Percentiles rank a stretch among this genome's conserved stretches.
Conservation (phyloP, 768 basidiomycete genomes). For the Phanerodontia chrysosporium region DNA sequence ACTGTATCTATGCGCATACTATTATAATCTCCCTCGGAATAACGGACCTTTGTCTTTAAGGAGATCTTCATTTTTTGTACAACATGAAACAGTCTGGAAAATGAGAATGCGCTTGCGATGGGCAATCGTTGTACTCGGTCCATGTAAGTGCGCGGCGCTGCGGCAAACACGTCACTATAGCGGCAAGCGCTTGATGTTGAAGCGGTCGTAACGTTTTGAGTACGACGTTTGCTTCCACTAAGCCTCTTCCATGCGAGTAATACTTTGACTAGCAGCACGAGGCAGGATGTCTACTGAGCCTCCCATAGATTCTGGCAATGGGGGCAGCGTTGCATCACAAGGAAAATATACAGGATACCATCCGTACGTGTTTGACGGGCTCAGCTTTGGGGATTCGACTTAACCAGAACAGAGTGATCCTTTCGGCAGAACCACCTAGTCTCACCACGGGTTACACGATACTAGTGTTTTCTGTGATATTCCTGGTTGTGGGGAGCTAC, state of each 20-base stretch:
- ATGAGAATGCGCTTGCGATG: not conserved
- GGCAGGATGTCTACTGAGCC: not conserved
- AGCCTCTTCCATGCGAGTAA: not conserved
- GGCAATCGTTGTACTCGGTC: not conserved
- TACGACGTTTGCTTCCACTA: no score
- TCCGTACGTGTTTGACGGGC: constrained; percentile 5
- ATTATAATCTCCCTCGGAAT: constrained; percentile 22
- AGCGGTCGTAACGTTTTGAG: not conserved
- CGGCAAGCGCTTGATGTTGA: not conserved
- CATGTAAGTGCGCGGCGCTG: not conserved
- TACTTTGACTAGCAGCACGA: not conserved
- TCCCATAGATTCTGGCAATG: not conserved
- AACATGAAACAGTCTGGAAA: not conserved
- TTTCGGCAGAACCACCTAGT: constrained; percentile 15
- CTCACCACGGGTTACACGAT: constrained; percentile 40
- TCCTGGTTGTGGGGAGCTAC: constrained; percentile 57
- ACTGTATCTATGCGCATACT: constrained; percentile 43
- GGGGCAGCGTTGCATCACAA: not conserved
- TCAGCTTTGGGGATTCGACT: not conserved
- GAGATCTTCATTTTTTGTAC: not conserved
- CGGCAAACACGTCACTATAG: constrained; percentile 1
- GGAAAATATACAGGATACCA: constrained; percentile 8
- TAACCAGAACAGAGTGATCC: constrained; percentile 1
- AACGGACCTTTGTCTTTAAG: not conserved
- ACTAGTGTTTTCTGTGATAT: constrained; percentile 41